Conservation (phyloP, 352 stramenopile genomes). For the Aphanomyces cochlioides region DNA sequence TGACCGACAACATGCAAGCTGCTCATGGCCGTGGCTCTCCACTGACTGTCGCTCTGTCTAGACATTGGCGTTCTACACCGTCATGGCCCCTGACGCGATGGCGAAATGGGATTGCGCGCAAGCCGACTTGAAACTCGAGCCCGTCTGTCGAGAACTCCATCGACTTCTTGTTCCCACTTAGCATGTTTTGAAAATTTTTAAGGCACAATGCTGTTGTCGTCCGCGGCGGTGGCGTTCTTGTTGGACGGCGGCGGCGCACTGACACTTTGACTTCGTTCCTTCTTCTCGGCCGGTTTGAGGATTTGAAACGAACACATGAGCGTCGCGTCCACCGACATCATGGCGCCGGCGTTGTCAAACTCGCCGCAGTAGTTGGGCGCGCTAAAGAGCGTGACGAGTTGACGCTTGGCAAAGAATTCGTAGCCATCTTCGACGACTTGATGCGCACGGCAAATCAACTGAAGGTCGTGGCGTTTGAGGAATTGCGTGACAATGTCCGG, state of each 20-base stretch:
- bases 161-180: constrained; percentile 37
- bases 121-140: constrained; percentile 69
- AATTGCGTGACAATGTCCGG: constrained; percentile 97
- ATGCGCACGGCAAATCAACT: constrained; percentile 95
- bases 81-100: constrained; percentile 69
- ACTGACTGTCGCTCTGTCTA: constrained; percentile 29
- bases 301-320: constrained; percentile 6
- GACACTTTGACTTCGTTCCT: constrained; percentile 68
- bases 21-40: too few relatives aligned
- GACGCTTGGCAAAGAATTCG: constrained; percentile 66
- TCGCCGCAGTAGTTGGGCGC: constrained; percentile 90
- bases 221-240: too few relatives aligned
- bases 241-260: constrained; percentile 31
- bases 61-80: constrained; percentile 84
- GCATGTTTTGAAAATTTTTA: too few relatives aligned
- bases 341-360: constrained; percentile 85
- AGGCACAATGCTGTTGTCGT: too few relatives aligned
- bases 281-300: constrained; percentile 53
- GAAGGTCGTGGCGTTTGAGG: constrained; percentile 94
- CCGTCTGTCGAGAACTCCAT: constrained; percentile 66
- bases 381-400: constrained; percentile 89
- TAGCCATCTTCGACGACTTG: constrained; percentile 59
- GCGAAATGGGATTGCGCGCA: constrained; percentile 78
- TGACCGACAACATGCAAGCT: not conserved
- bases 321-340: constrained; percentile 75